Conservation (phyloP, 345 rosid genomes). For the Combretum micranthum region DNA sequence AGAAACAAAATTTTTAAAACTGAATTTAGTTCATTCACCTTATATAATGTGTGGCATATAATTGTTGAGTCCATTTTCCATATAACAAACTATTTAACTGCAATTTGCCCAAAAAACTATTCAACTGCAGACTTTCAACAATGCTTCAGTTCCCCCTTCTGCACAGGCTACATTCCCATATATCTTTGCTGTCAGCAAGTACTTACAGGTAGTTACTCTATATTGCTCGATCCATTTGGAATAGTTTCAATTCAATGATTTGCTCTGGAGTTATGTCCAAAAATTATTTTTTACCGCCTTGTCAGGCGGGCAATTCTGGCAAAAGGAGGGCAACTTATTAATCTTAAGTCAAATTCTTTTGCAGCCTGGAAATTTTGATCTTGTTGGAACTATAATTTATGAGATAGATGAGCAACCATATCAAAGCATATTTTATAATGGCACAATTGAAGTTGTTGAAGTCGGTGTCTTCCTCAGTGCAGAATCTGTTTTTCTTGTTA, state of each 20-base stretch:
- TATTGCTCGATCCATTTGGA: neutral
- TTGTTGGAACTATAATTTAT: slow-evolving; percentile 71
- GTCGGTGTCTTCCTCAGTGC: slow-evolving; percentile 64
- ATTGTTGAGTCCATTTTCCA: too few species aligned
- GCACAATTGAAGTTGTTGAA: slow-evolving; percentile 86
- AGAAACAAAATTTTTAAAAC: too few species aligned
- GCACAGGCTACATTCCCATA: slow-evolving; percentile 84
- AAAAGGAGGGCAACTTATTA: too few species aligned
- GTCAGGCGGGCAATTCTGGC: too few species aligned
- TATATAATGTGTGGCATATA: too few species aligned
- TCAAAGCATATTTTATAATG: slow-evolving; percentile 69
- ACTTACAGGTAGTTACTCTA: slow-evolving; percentile 49
- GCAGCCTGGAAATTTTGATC: slow-evolving; percentile 90
- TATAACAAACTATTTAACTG: neutral
- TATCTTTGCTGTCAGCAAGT: slow-evolving; percentile 78
- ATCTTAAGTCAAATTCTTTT: neutral
- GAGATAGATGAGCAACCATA: slow-evolving; percentile 78
- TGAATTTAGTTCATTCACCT: too few species aligned
- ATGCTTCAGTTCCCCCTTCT: slow-evolving; percentile 64
- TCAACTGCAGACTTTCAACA: slow-evolving; percentile 68
- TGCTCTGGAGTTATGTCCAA: too few species aligned
- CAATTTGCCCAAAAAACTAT: too few species aligned
- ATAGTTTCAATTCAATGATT: too few species aligned
- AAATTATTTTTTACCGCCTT: too few species aligned
- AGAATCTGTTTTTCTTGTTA: slow-evolving; percentile 81